Base-by-base conservation (phyloP, 2,329 filamentous ascomycete species). In the Scytalidium lignicola region DNA sequence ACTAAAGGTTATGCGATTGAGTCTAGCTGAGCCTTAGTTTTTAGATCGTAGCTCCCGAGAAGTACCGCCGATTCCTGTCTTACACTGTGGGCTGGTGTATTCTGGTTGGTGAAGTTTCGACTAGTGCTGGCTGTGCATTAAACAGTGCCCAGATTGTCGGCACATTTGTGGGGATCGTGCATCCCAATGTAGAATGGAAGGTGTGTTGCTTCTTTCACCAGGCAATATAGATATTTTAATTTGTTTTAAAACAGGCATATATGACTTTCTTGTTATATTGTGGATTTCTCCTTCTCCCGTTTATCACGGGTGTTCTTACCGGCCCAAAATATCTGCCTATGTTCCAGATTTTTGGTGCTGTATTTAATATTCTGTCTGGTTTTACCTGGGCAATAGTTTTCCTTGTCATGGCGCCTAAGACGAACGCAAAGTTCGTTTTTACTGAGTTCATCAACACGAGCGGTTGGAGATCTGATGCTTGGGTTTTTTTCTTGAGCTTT, bases 401-500 rank as follows among this genome's bases (percentile, higher is more conserved):
- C 20, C 26, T 49, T 1, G 43, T 29, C 19, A 13, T 49, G 4
- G 47, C 41, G 17, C 47, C 47, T 4, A 49, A 49, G 47, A 12
- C 37, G 28, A 49, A 22, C 19, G 22, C 26, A 15, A 44, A 28
- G 15, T 49, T 49, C 19, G 41, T 49, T 12, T 49, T 49, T 28
- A 49, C 22, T 20, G 3, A 7, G 28, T 49, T 45, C 21, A 18
- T 49, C 9, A 49, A 49, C 19, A 46, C 22, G 7, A 39, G 42
- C 4, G 43, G 47, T 5, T 49, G 40, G n/a, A 42, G 9, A 10
- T 53, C 46, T 41, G n/a, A 6, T 6, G 42, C 9, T 1, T 49
- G 47, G 47, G 47, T 49, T 3, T 49, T 49, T 29, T 46, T 49
- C 26, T 52, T 58, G 26, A 41, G 29, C 29, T 18, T 49, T 18